Evolutionary conservation across 129 eudicot species (phyloP), one percentile per base, ranked within the genome.

Genomic region (Artemisia annua): DNA sequence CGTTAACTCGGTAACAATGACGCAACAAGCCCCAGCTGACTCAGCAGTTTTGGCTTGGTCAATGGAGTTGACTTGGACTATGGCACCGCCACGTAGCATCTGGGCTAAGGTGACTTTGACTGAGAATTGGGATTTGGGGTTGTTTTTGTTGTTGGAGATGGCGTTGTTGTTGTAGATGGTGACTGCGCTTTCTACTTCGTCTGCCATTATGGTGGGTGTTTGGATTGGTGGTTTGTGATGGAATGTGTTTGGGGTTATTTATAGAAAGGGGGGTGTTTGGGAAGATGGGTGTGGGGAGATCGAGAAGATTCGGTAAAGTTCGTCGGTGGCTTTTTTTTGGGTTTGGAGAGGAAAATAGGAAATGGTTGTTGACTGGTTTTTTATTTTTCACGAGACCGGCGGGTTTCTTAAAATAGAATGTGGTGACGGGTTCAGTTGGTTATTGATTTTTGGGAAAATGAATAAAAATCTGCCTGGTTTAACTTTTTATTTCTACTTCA

Each of bases 31-130:
- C 26, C 98, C 97, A 44, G 97, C 89, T 3, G 90, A 85, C 56
- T 87, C 96, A n/a, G 98, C 98, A 74, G 84, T 87, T 80, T 87
- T 87, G 32, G 98, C 98, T 79, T 92, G 87, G 14, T 82, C 87
- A n/a, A 77, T 70, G 75, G 17, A 68, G 20, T 81, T 60, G n/a
- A 89, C 98, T 39, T 86, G 83, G 7, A 90, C 75, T 8, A 87
- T 84, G 1, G 86, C 96, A 48, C 97, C 96, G 69, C 96, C 96
- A 3, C 97, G 90, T 58, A 93, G 92, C 86, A 75, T 73, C 64
- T 89, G 98, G 17, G 96, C 91, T 44, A 87, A 55, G 7, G 87
- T 90, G 17, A 84, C 92, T 48, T 93, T 93, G 22, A 89, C 83
- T 3, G 98, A 85, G 73, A 87, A 89, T 8, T 39, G 0, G 80